phyloP scores from a whole-genome alignment of 441 rosid species.

The Pelargonium australe region DNA sequence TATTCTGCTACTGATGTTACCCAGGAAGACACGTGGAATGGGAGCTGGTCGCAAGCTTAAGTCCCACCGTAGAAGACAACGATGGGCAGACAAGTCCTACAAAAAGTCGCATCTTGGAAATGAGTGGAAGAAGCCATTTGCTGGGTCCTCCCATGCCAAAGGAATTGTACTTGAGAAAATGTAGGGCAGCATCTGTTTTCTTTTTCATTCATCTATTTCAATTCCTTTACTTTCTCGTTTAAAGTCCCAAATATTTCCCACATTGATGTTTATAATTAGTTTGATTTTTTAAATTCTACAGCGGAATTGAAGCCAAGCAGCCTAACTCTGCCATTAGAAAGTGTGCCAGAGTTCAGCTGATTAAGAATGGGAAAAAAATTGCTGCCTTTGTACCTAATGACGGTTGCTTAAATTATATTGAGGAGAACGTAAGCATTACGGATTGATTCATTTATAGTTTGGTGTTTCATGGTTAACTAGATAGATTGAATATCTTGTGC shows the following conservation, averaged over 20 bases:
- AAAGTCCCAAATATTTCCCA: not conserved
- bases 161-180: conserved; percentile 26
- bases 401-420: conserved; percentile 46
- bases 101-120: conserved; percentile 23
- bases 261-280: not conserved
- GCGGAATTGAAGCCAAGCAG: conserved; percentile 28
- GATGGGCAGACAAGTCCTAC: conserved; percentile 25
- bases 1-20: not conserved
- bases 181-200: conserved; percentile 3
- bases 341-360: conserved; percentile 25
- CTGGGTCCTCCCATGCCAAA: conserved; percentile 25
- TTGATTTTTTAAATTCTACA: conserved; percentile 10
- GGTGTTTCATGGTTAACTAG: not conserved
- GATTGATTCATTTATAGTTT: not conserved
- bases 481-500: not conserved
- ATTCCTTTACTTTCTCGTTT: not conserved
- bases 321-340: conserved; percentile 30
- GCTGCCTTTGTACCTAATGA: conserved; percentile 32
- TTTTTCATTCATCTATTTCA: not conserved
- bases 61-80: conserved; percentile 22
- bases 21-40: conserved; percentile 24
- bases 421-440: conserved; percentile 36
- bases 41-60: conserved; percentile 27
- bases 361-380: conserved; percentile 26
- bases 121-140: conserved; percentile 25